Percentiles rank a stretch among this genome's conserved stretches.
Evolutionary conservation across 805 yeast genomes (phyloP).

Genomic region (Saccharomycopsis fermentans): DNA sequence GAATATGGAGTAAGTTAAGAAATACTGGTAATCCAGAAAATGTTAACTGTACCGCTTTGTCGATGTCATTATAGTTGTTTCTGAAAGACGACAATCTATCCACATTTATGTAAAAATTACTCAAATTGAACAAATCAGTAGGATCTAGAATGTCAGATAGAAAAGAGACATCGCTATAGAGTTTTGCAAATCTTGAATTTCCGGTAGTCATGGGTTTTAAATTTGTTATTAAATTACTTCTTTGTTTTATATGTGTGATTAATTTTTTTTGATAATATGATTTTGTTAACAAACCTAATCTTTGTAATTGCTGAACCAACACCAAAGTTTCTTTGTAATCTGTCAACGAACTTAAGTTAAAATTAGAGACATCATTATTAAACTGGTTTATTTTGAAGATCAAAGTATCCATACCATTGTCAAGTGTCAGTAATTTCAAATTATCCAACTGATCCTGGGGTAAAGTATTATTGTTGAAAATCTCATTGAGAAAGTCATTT

Average conservation of each 20-base stretch:
- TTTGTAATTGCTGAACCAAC: conserved; percentile 12
- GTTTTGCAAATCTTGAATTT: conserved; percentile 1
- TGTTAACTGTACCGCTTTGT: conserved; percentile 13
- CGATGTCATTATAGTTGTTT: conserved; percentile 10
- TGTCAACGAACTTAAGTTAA: neutral
- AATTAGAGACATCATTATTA: conserved; percentile 4
- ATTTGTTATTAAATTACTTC: conserved; percentile 2
- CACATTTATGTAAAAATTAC: conserved; percentile 10
- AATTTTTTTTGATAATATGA: conserved; percentile 11
- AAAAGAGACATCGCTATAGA: conserved; percentile 11
- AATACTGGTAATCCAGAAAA: conserved; percentile 13
- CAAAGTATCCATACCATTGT: neutral
- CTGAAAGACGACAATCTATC: conserved; percentile 7
- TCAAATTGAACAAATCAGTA: conserved; percentile 12
- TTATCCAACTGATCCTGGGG: conserved; percentile 4
- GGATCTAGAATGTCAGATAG: conserved; percentile 15
- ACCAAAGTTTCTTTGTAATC: conserved; percentile 6
- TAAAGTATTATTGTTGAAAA: conserved; percentile 6
- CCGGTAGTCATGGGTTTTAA: neutral
- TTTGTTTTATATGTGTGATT: neutral
- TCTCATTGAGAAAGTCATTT: conserved; percentile 7
- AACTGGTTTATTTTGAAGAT: conserved; percentile 2
- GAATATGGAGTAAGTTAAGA: conserved; percentile 9
- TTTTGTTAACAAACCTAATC: conserved; percentile 3
- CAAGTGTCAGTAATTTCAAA: conserved; percentile 3